Base-by-base conservation (phyloP, 2,329 filamentous ascomycete genomes). In the Talaromyces sp. region DNA sequence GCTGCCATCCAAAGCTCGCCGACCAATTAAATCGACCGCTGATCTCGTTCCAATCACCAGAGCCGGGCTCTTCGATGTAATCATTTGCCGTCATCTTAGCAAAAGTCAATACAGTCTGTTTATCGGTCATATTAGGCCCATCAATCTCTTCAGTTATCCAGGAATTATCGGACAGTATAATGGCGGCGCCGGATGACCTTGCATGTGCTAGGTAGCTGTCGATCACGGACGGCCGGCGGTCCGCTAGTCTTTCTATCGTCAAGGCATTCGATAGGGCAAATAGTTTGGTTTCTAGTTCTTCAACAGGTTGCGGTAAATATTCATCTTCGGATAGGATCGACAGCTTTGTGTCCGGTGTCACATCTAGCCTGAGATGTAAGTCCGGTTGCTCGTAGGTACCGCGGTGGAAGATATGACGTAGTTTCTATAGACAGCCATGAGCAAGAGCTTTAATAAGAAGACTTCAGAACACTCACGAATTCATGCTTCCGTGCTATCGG, bases 351-450 rank as follows among this genome's bases (percentile, higher is more conserved):
- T 87, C 81, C 10, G 83, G 78, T 22, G 85, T 79, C 37, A 97
- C 82, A 76, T 98, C 92, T 67, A 90, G 83, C 70, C 87, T 88
- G 65, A 89, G 85, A 76, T 97, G 92, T 16, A 97, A 85, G 5
- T 84, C 78, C 2, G 93, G 93, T 70, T 96, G 87, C 70, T 85
- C 81, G 76, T 94, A 86, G 47, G 92, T 90, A 65, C 94, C 94
- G 79, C 97, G 93, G 76, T 97, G 93, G 79, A 92, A 95, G 72
- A 98, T 89, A 78, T 99, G 94, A 72, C 92, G 89, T 64, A 99
- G 85, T 7, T 73, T 72, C 78, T 78, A 45, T 50, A 56, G 57
- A 56, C 39, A 52, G 19, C 14, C 31, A 57, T 63, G 14, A 66
- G 61, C 64, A 37, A 56, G 16, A 10, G n/a, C n/a, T 4, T 62